A percentile compares a stretch with the other conserved stretches of the same genome.
phyloP scores from a whole-genome alignment of 2,329 filamentous ascomycete species.

The Hymenoscyphus albidus region DNA sequence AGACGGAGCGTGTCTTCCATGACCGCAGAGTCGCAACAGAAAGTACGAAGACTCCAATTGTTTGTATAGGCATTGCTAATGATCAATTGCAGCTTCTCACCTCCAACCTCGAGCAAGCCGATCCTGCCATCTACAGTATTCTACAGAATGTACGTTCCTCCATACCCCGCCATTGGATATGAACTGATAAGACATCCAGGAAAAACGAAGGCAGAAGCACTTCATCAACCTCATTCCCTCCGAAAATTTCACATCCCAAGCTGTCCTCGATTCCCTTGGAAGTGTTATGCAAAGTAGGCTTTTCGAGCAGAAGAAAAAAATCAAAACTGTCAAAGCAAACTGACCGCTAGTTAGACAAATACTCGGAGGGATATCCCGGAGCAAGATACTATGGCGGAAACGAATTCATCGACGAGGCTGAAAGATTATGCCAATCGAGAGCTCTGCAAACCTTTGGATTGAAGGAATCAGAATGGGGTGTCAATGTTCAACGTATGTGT shows the following conservation, averaged over 20 bases:
- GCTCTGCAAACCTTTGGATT: constrained; percentile 85
- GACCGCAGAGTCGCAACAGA: constrained; percentile 53
- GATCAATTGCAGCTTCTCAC: constrained; percentile 63
- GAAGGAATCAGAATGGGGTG: constrained; percentile 84
- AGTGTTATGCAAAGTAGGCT: constrained; percentile 89
- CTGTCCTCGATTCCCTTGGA: constrained; percentile 84
- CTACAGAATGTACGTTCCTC: constrained; percentile 69
- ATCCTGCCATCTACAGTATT: constrained; percentile 83
- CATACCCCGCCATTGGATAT: constrained; percentile 9
- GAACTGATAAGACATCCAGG: constrained; percentile 47
- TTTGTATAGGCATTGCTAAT: constrained; percentile 14
- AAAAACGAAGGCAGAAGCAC: constrained; percentile 94
- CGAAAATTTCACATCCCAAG: constrained; percentile 92
- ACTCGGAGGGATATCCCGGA: constrained; percentile 96
- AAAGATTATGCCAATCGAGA: constrained; percentile 83
- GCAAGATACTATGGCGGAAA: constrained; percentile 97
- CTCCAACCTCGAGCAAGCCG: constrained; percentile 74
- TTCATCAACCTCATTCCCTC: constrained; percentile 97
- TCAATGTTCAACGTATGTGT: constrained; percentile 81
- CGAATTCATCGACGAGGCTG: constrained; percentile 89
- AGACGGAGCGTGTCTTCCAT: constrained; percentile 31
- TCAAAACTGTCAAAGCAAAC: constrained; percentile 30
- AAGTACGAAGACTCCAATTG: constrained; percentile 39
- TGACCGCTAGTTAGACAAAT: constrained; percentile 66
- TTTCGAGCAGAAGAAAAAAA: constrained; percentile 26